Evolutionary conservation across 2,329 filamentous ascomycete genomes (phyloP).

Genomic region (Sporothrix schenckii): DNA sequence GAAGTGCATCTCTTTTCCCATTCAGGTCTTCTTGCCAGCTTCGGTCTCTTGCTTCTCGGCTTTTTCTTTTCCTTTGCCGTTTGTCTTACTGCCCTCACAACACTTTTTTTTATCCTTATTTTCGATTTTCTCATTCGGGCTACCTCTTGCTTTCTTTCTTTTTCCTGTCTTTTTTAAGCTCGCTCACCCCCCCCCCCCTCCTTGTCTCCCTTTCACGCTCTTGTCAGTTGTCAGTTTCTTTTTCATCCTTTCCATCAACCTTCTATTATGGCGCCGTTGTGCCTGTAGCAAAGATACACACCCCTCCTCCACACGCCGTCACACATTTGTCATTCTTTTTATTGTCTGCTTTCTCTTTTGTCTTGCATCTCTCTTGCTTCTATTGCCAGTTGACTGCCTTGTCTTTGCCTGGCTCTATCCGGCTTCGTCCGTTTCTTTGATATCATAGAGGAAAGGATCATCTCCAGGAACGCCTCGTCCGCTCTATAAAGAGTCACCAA

Average conservation of each 20-base stretch:
- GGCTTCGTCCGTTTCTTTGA: background rate
- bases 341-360: conserved; percentile 4
- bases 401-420: background rate
- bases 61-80: background rate
- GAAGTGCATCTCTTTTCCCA: background rate
- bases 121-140: background rate
- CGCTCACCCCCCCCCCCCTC: background rate
- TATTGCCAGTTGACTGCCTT: conserved; percentile 7
- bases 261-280: background rate
- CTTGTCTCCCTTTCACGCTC: background rate
- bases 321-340: background rate
- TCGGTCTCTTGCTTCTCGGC: background rate
- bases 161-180: background rate
- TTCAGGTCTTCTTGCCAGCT: background rate
- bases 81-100: background rate
- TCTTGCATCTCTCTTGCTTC: background rate
- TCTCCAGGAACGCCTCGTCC: background rate
- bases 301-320: background rate
- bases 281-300: conserved; percentile 1
- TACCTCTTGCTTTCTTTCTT: background rate
- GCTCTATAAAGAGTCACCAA: conserved; percentile 7
- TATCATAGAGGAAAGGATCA: background rate
- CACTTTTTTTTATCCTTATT: background rate
- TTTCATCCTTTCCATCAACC: conserved; percentile 9
- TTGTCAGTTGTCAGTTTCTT: background rate